These are phyloP conservation scores for Amanita phalloides DNA, from an alignment of 768 basidiomycete genomes.

Conservation along the genomic window DNA sequence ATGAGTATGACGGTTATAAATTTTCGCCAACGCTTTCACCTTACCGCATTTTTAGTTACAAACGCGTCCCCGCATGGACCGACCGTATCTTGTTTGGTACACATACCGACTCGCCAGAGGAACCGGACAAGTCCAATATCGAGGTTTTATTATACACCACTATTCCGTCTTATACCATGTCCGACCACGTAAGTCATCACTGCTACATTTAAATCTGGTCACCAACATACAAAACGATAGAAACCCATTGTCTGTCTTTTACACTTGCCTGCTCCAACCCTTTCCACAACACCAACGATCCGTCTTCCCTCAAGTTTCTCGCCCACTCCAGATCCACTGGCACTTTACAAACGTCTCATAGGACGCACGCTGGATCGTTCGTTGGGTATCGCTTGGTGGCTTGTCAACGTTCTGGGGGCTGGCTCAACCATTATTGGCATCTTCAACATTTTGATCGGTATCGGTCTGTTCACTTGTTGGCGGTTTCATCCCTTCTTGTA, in stretches of 20 bases:
- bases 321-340: constrained; percentile 43
- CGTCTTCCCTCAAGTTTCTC: constrained; percentile 38
- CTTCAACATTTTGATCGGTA: constrained; percentile 61
- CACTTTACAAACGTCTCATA: constrained; percentile 44
- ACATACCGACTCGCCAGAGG: constrained; percentile 49
- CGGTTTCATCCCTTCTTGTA: constrained; percentile 14
- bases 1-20: constrained; percentile 39
- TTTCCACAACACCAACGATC: constrained; percentile 25
- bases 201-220: background rate
- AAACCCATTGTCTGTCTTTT: constrained; percentile 83
- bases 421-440: constrained; percentile 63
- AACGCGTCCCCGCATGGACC: constrained; percentile 84
- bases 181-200: constrained; percentile 66
- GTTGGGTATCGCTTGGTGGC: constrained; percentile 73
- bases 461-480: constrained; percentile 60
- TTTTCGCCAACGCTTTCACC: background rate
- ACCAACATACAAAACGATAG: constrained; percentile 21
- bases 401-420: constrained; percentile 64
- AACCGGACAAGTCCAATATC: constrained; percentile 40
- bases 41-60: constrained; percentile 29
- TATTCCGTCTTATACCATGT: constrained; percentile 75
- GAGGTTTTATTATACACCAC: constrained; percentile 67
- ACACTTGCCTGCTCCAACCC: constrained; percentile 35
- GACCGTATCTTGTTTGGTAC: constrained; percentile 86
- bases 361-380: constrained; percentile 65